A percentile compares a stretch with the other conserved stretches of the same genome.
Evolutionary conservation across 129 eudicot species (phyloP).

Genomic region (Centella asiatica): DNA sequence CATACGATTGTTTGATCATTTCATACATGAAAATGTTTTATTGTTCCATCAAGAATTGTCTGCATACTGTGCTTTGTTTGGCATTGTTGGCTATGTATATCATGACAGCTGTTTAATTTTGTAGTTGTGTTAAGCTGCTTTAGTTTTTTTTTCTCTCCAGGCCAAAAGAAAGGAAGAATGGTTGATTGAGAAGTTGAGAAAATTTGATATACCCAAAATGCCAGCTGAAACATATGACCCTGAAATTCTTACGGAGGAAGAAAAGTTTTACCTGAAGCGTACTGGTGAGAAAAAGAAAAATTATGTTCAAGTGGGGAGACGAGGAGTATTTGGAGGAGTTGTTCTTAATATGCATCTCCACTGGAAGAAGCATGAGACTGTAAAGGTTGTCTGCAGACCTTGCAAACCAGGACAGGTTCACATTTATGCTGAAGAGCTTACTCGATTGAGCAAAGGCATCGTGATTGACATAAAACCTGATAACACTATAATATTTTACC

Average conservation of each 20-base stretch:
- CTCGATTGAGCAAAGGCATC: constrained; percentile 81
- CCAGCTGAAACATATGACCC: constrained; percentile 77
- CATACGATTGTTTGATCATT: too few species aligned
- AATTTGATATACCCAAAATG: constrained; percentile 56
- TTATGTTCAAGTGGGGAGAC: constrained; percentile 96
- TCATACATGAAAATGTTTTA: too few species aligned
- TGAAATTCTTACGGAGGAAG: constrained; percentile 88
- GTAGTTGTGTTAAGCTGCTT: not conserved
- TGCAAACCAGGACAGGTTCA: constrained; percentile 89
- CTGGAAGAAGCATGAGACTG: constrained; percentile 96
- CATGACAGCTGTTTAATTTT: not conserved
- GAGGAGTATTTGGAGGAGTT: constrained; percentile 97
- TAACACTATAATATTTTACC: constrained; percentile 60
- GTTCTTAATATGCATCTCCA: constrained; percentile 98
- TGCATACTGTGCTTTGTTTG: not conserved
- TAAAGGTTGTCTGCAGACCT: constrained; percentile 82
- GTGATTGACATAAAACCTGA: constrained; percentile 79
- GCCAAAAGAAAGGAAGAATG: constrained; percentile 93
- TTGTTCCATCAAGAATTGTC: not conserved
- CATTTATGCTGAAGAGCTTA: constrained; percentile 82
- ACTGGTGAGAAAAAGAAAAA: constrained; percentile 95
- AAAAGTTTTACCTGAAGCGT: constrained; percentile 77
- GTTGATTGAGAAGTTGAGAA: constrained; percentile 87
- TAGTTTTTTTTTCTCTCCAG: constrained; percentile 26
- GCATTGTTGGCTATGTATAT: constrained; percentile 4